Evolutionary conservation across 345 rosid genomes (phyloP), one percentile per base, ranked within the genome.

Genomic region (Eucalyptus caleyi): DNA sequence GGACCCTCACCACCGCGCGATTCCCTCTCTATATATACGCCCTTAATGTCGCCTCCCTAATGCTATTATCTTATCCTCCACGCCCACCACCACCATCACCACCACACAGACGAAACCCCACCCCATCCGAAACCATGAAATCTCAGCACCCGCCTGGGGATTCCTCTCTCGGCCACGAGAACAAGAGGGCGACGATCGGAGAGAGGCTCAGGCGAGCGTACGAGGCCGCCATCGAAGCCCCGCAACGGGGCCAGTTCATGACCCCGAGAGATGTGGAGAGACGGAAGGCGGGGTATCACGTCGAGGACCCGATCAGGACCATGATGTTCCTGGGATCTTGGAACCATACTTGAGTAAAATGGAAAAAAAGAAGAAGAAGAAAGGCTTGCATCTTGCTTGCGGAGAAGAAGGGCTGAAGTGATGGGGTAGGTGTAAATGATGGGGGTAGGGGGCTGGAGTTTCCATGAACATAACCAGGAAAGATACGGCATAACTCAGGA

Each of bases 311-410:
- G 49, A 95, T 95, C 86, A 91, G 97, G 91, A 92, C 94, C 53
- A 91, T 95, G 92, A 94, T 95, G 93, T 94, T 95, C 93, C 90
- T 95, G 91, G 95, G 93, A 12, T 92, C 96, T 23, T 95, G 97
- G 95, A 90, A 93, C 90, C 97, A 94, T 60, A 94, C 95, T 10
- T 95, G 89, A 90, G 27, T 24, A 5, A 19, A 11, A 23, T 49
- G 21, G 44, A 47, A 4, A 3, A 19, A 6, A 23, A 85, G 21
- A 50, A 51, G 11, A 54, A 77, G 53, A 32, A 11, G 15, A 42
- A 47, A n/a, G 4, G 88, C n/a, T n/a, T 23, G 88, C 18, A 7
- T 51, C 60, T 32, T 32, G 23, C 80, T 12, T 11, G 82, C 21
- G 83, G 9, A 18, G 56, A n/a, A 67, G 49, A 65, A 16, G 81